phyloP scores from a whole-genome alignment of 306 rosid genomes.

The Macrotyloma uniflorum region DNA sequence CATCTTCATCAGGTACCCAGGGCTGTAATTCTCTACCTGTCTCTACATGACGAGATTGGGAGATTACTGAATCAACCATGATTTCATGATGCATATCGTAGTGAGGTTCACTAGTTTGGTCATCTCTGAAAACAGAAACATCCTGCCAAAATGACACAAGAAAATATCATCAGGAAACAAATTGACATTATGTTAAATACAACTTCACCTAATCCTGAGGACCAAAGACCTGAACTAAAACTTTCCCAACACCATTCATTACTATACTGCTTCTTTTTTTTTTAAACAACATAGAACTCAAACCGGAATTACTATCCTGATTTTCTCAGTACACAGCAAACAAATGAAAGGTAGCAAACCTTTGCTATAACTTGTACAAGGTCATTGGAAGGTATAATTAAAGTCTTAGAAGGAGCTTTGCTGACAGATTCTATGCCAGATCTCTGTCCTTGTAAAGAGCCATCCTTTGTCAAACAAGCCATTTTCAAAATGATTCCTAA shows the following conservation, averaged over 20 bases:
- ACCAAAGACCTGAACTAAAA: conserved; percentile 10
- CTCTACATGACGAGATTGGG: conserved; percentile 75
- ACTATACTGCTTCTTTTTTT: conserved; percentile 6
- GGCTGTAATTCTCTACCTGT: conserved; percentile 81
- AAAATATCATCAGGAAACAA: conserved; percentile 33
- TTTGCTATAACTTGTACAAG: conserved; percentile 92
- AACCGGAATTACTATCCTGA: conserved; percentile 13
- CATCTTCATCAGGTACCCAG: conserved; percentile 93
- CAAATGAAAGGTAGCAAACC: conserved; percentile 56
- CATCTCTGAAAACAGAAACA: conserved; percentile 66
- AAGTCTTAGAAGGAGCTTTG: conserved; percentile 73
- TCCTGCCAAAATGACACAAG: conserved; percentile 60
- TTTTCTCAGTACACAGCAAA: conserved; percentile 30
- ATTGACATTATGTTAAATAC: conserved; percentile 17
- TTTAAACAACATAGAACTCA: not conserved
- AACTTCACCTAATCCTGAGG: conserved; percentile 18
- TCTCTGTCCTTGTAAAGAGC: conserved; percentile 67
- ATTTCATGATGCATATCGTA: conserved; percentile 66
- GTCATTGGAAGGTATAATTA: conserved; percentile 75
- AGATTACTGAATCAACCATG: conserved; percentile 83
- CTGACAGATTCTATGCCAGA: conserved; percentile 56
- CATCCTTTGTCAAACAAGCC: conserved; percentile 85
- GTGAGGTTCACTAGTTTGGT: conserved; percentile 55
- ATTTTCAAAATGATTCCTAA: conserved; percentile 80
- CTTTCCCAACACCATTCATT: conserved; percentile 8